phyloP scores from a whole-genome alignment of 2,329 filamentous ascomycete species.

The Colletotrichum filicis region DNA sequence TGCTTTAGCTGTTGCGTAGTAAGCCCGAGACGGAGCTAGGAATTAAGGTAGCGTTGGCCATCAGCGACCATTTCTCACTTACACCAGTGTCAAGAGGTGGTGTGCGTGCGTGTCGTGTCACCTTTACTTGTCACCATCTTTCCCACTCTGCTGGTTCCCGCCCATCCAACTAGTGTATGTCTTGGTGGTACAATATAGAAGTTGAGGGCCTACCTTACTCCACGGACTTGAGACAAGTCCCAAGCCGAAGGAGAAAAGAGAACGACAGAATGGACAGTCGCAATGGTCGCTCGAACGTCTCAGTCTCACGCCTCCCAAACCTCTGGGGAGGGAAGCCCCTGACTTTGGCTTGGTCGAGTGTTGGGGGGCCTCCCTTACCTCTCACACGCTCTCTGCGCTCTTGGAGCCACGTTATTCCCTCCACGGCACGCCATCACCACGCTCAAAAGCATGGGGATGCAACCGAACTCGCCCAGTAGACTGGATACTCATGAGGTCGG shows the following conservation, averaged over 20 bases:
- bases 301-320: neutral
- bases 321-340: neutral
- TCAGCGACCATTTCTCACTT: neutral
- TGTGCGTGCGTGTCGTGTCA: neutral
- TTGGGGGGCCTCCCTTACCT: neutral
- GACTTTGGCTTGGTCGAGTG: neutral
- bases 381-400: neutral
- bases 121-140: neutral
- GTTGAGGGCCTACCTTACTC: neutral
- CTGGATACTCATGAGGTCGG: neutral
- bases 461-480: neutral
- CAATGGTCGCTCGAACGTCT: slow-evolving; percentile 9
- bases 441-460: neutral
- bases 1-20: slow-evolving; percentile 3
- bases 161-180: neutral
- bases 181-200: too few relatives aligned
- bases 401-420: slow-evolving; percentile 7
- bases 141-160: neutral
- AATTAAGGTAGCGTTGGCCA: neutral
- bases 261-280: neutral
- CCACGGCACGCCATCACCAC: neutral
- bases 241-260: neutral
- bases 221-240: slow-evolving; percentile 29
- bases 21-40: neutral
- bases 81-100: neutral